phyloP scores from a whole-genome alignment of 2,329 filamentous ascomycete species.

The Alternaria sp. region DNA sequence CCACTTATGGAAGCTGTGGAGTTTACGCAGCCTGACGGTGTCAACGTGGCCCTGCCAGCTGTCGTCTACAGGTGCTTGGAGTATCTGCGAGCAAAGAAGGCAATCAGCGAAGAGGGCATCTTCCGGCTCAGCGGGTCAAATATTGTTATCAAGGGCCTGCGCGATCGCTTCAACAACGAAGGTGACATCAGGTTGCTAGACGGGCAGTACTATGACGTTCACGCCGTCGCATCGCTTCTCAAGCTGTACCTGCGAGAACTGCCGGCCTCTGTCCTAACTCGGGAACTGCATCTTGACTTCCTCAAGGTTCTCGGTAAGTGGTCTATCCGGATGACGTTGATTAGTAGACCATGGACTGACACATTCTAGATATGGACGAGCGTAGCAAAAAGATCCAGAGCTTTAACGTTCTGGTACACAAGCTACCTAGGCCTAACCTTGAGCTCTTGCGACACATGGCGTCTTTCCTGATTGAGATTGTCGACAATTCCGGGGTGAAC shows the following conservation, averaged over 20 bases:
- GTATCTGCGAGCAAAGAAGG: slow-evolving; percentile 84
- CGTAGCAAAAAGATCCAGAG: slow-evolving; percentile 76
- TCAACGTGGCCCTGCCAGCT: slow-evolving; percentile 79
- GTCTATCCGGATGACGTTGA: neutral
- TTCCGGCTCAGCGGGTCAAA: slow-evolving; percentile 98
- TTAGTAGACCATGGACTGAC: slow-evolving; percentile 23
- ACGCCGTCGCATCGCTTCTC: slow-evolving; percentile 90
- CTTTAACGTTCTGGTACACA: slow-evolving; percentile 78
- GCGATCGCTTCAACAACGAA: slow-evolving; percentile 91
- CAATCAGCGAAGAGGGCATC: slow-evolving; percentile 87
- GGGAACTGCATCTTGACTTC: slow-evolving; percentile 89
- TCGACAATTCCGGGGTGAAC: slow-evolving; percentile 87
- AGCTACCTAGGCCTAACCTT: slow-evolving; percentile 79
- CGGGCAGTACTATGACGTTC: slow-evolving; percentile 89
- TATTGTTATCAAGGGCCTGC: slow-evolving; percentile 86
- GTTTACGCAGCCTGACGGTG: slow-evolving; percentile 74
- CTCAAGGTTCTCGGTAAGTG: slow-evolving; percentile 71
- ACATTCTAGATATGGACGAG: slow-evolving; percentile 69
- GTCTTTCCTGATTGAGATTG: slow-evolving; percentile 87
- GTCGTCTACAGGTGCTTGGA: slow-evolving; percentile 96
- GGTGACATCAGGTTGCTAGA: slow-evolving; percentile 90
- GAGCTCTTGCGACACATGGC: slow-evolving; percentile 84
- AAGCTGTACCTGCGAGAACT: slow-evolving; percentile 94
- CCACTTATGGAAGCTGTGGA: slow-evolving; percentile 85
- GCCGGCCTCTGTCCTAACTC: slow-evolving; percentile 86